Percentiles rank a stretch among this genome's conserved stretches.
These are phyloP conservation scores for Annona cherimola DNA, from an alignment of 164 flowering plant species.

Conservation along the genomic window DNA sequence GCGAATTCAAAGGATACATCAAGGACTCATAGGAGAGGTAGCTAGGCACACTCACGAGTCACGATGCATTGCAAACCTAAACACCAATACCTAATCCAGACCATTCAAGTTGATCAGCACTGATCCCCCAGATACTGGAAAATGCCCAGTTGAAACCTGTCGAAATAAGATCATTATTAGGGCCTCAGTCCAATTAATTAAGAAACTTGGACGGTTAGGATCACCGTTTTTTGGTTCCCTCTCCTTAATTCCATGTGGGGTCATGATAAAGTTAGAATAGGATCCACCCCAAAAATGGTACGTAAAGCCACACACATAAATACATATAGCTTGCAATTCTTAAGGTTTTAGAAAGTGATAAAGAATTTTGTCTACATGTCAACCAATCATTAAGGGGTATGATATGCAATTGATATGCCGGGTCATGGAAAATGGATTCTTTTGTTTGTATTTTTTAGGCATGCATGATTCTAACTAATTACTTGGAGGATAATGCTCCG, in stretches of 20 bases:
- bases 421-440: too few species aligned
- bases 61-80: neutral
- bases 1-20: neutral
- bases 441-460: too few species aligned
- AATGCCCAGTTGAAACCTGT: neutral
- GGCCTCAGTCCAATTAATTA: neutral
- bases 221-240: neutral
- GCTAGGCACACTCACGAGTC: neutral
- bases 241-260: neutral
- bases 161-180: neutral
- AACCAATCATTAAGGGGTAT: neutral
- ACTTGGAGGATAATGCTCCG: too few species aligned
- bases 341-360: neutral
- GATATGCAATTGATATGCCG: too few species aligned
- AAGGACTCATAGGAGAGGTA: neutral
- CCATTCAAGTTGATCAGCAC: neutral
- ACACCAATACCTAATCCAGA: neutral
- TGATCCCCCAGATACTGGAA: neutral
- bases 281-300: neutral
- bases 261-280: neutral
- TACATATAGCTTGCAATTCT: neutral
- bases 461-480: too few species aligned
- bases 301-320: too few species aligned
- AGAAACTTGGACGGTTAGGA: neutral
- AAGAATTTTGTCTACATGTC: neutral